A percentile compares a stretch with the other conserved stretches of the same genome.
These are phyloP conservation scores for Byssothecium circinans DNA, from an alignment of 2,329 filamentous ascomycete genomes.

Conservation along the genomic window DNA sequence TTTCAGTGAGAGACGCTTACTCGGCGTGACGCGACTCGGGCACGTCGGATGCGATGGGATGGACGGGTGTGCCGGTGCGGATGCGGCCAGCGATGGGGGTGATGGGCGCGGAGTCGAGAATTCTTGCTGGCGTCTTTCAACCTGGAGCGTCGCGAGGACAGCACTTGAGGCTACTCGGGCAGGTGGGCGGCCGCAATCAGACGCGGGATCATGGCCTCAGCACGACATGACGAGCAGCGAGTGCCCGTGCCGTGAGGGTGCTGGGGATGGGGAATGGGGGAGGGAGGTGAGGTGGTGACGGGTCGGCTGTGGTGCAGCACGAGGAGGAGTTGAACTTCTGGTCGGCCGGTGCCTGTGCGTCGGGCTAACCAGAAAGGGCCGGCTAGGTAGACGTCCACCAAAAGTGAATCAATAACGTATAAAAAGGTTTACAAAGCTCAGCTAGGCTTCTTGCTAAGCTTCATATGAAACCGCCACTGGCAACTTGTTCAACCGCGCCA, in stretches of 20 bases:
- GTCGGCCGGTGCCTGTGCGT: no score
- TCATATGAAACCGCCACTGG: no score
- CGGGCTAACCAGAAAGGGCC: no score
- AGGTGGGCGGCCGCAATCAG: conserved; percentile 16
- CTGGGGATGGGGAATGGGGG: conserved; percentile 1
- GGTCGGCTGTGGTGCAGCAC: no score
- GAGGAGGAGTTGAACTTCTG: no score
- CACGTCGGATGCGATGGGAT: conserved; percentile 2
- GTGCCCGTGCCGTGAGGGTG: conserved; percentile 21
- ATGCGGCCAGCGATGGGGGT: conserved; percentile 6
- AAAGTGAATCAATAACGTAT: no score
- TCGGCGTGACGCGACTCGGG: conserved; percentile 4
- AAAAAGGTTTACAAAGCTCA: no score
- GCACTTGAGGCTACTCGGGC: conserved; percentile 19
- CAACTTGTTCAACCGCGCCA: no score
- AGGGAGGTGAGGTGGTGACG: conserved; percentile 1
- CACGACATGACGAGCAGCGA: conserved; percentile 39
- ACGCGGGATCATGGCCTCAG: conserved; percentile 38
- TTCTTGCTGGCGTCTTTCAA: conserved; percentile 31
- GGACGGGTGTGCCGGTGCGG: conserved; percentile 14
- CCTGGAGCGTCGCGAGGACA: conserved; percentile 30
- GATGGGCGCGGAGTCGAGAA: conserved; percentile 15
- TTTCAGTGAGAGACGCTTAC: conserved; percentile 4
- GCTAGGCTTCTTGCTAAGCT: no score
- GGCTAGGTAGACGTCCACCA: no score